Conservation (phyloP, 768 basidiomycete genomes). For the Calocybe cyanea region DNA sequence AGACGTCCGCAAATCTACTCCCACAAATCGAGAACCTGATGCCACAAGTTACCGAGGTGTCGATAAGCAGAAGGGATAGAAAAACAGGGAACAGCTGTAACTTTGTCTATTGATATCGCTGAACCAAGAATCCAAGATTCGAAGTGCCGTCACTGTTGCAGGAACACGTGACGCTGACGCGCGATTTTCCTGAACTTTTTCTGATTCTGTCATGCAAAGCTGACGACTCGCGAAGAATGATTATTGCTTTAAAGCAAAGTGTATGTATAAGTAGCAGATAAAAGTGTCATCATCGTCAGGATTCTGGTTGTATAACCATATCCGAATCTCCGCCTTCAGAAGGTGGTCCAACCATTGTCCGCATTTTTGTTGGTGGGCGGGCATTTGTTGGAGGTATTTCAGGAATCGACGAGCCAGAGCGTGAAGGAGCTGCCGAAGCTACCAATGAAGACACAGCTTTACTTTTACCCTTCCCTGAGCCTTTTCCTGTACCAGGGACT, state of each 20-base stretch:
- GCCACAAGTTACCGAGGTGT: no score
- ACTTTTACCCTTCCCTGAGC: constrained; percentile 39
- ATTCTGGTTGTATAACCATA: constrained; percentile 24
- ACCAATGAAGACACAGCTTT: constrained; percentile 36
- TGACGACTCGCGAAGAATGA: background rate
- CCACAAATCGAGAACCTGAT: no score
- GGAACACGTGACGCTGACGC: constrained; percentile 15
- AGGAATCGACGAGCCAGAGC: constrained; percentile 50
- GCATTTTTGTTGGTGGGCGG: constrained; percentile 63
- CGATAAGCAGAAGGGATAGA: no score
- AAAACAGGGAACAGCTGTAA: no score
- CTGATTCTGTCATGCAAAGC: background rate
- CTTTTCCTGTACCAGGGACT: constrained; percentile 38
- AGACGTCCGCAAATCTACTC: constrained; percentile 13
- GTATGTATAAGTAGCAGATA: background rate
- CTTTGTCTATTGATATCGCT: no score
- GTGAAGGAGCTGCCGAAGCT: constrained; percentile 52
- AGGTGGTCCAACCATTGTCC: constrained; percentile 52
- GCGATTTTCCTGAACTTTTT: background rate
- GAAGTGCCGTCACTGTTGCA: background rate
- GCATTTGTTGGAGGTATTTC: constrained; percentile 35
- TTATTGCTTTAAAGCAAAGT: background rate
- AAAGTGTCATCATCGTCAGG: constrained; percentile 15
- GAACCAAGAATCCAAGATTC: no score
- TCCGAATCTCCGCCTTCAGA: constrained; percentile 54